phyloP scores from a whole-genome alignment of 257 asterid species.

The Echites panduratus region DNA sequence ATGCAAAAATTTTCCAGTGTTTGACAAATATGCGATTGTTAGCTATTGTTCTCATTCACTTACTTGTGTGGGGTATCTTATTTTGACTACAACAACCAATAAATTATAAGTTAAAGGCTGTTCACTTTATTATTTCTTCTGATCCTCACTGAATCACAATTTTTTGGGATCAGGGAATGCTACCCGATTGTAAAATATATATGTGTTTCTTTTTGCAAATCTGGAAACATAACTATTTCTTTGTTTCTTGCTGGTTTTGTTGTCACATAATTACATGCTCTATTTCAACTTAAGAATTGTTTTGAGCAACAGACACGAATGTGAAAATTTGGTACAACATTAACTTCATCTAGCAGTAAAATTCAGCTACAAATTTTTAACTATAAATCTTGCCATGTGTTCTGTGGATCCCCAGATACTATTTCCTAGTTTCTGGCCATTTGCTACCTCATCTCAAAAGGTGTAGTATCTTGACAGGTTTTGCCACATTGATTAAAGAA shows the following conservation, averaged over 20 bases:
- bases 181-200: neutral
- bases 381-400: no score
- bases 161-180: neutral
- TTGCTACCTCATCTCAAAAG: no score
- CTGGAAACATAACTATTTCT: neutral
- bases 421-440: no score
- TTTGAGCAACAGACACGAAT: no score
- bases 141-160: neutral
- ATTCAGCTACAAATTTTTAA: no score
- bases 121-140: neutral
- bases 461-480: no score
- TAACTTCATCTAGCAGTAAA: no score
- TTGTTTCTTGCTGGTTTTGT: neutral
- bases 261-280: neutral
- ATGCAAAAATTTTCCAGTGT: neutral
- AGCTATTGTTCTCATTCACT: neutral
- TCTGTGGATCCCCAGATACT: no score
- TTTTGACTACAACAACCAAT: neutral
- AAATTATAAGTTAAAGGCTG: neutral
- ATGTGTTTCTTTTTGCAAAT: neutral
- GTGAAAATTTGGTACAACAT: no score
- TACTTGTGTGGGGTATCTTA: neutral
- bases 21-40: neutral
- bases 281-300: neutral
- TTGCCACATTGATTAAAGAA: no score